A percentile compares a stretch with the other conserved stretches of the same genome.
Conservation (phyloP, 768 basidiomycete species). For the Tylopilus sp. region DNA sequence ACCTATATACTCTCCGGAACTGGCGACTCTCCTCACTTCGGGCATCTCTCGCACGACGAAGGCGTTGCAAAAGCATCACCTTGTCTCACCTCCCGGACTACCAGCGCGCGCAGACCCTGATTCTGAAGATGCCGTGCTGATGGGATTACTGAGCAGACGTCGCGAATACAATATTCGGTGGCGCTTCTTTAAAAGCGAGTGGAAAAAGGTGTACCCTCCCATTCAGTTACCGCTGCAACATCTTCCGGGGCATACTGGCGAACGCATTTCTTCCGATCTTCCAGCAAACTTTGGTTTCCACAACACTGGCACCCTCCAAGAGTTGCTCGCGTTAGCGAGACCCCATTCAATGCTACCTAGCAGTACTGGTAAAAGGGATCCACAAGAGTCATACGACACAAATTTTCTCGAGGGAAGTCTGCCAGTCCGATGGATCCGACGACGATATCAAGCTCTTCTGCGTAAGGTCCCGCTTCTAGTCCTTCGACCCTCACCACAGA, state of each 20-base stretch:
- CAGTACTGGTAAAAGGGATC: slow-evolving; percentile 30
- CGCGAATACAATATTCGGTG: slow-evolving; percentile 71
- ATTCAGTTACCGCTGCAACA: slow-evolving; percentile 43
- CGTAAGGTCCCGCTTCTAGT: slow-evolving; percentile 55
- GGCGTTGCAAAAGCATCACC: slow-evolving; percentile 38
- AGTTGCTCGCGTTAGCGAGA: slow-evolving; percentile 45
- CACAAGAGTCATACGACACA: neutral
- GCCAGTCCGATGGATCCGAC: slow-evolving; percentile 35
- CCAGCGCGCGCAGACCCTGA: slow-evolving; percentile 53
- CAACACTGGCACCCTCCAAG: slow-evolving; percentile 39
- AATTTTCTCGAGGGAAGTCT: slow-evolving; percentile 18
- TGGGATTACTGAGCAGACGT: slow-evolving; percentile 70
- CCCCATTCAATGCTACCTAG: slow-evolving; percentile 21
- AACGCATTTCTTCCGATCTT: slow-evolving; percentile 13
- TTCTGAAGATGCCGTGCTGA: slow-evolving; percentile 54
- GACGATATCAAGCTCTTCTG: slow-evolving; percentile 60
- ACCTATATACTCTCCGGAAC: slow-evolving; percentile 61
- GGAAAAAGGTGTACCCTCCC: slow-evolving; percentile 56
- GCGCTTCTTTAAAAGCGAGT: slow-evolving; percentile 57
- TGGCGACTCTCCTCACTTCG: slow-evolving; percentile 61
- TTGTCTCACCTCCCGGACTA: slow-evolving; percentile 51
- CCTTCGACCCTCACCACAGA: slow-evolving; percentile 20
- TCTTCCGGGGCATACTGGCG: slow-evolving; percentile 2
- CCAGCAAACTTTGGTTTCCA: slow-evolving; percentile 43
- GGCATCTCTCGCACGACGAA: slow-evolving; percentile 43